Base-by-base conservation (phyloP, 2,329 filamentous ascomycete species). In the Bretziella fagacearum region DNA sequence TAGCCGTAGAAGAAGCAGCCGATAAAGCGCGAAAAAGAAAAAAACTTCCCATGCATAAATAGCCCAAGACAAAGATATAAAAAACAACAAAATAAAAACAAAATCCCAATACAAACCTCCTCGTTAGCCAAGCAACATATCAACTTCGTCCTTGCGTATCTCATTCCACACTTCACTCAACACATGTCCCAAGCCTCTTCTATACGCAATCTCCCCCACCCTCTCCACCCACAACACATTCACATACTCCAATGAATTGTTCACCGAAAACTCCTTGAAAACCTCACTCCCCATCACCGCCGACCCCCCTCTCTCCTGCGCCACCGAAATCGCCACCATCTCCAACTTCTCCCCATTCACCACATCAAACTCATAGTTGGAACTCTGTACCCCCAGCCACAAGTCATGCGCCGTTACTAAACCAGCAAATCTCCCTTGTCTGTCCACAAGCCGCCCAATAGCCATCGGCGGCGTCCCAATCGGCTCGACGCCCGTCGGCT, bases 191-290 rank as follows among this genome's bases (percentile, higher is more conserved):
- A 68, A 56, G 2, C 65, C 65, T 23, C 65, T 54, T 15, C 65
- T 55, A 49, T 63, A 66, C 5, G 60, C 60, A 47, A 67, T 57
- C 13, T 59, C 64, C 7, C 63, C 63, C 17, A 67, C 65, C 20
- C 64, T 56, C 57, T 68, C 65, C 15, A 68, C 60, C 65, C 65
- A 68, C 26, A 68, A 52, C 32, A 68, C 65, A 23, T 68, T 68
- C 15, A 67, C 62, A 54, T 67, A 63, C 48, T 69, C 64, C 23
- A 70, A 56, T 26, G 60, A 57, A 26, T 64, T 63, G 46, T 68
- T 63, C 3, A 36, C 29, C 20, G 27, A 62, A 43, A 63, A 58
- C 49, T 65, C 64, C 33, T 60, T 58, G 47, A 65, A 66, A 15
- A 57, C 57, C 11, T 65, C 64, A 17, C 56, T 51, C 11, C 61